These are phyloP conservation scores for Picea glauca DNA, from an alignment of 75 land plant genomes.

Conservation along the genomic window DNA sequence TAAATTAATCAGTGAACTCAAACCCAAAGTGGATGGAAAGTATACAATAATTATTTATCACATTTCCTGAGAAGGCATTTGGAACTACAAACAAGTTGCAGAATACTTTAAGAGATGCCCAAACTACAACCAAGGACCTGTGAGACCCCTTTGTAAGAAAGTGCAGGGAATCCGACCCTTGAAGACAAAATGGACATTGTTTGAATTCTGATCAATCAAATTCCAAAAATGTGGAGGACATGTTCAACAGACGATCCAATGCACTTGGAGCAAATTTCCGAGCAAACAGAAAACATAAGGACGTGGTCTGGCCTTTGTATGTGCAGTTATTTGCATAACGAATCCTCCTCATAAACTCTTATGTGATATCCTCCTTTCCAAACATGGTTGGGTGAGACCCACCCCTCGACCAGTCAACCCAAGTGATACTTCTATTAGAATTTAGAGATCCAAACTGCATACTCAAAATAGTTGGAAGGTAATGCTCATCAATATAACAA, in stretches of 20 bases:
- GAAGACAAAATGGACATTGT: no score
- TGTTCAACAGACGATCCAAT: slow-evolving; percentile 40
- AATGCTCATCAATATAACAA: slow-evolving; percentile 77
- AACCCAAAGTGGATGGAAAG: no score
- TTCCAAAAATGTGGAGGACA: not conserved
- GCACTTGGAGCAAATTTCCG: slow-evolving; percentile 72
- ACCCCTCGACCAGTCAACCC: slow-evolving; percentile 64
- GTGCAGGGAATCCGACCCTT: no score
- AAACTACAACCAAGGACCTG: no score
- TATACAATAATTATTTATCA: no score
- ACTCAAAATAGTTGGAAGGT: slow-evolving; percentile 56
- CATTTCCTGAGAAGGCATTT: no score
- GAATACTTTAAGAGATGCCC: no score
- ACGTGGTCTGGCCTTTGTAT: slow-evolving; percentile 29
- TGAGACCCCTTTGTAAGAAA: no score
- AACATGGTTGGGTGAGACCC: slow-evolving; percentile 65
- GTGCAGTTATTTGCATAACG: slow-evolving; percentile 22
- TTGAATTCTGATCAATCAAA: not conserved
- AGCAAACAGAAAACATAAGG: slow-evolving; percentile 53
- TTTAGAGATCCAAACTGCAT: slow-evolving; percentile 31
- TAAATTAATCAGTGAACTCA: no score
- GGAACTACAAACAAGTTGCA: no score
- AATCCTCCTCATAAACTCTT: slow-evolving; percentile 37
- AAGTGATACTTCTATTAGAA: slow-evolving; percentile 51
- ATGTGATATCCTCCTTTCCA: slow-evolving; percentile 35